Evolutionary conservation across 768 basidiomycete species (phyloP), one percentile per base, ranked within the genome.

Genomic region (Scleroderma bovista): DNA sequence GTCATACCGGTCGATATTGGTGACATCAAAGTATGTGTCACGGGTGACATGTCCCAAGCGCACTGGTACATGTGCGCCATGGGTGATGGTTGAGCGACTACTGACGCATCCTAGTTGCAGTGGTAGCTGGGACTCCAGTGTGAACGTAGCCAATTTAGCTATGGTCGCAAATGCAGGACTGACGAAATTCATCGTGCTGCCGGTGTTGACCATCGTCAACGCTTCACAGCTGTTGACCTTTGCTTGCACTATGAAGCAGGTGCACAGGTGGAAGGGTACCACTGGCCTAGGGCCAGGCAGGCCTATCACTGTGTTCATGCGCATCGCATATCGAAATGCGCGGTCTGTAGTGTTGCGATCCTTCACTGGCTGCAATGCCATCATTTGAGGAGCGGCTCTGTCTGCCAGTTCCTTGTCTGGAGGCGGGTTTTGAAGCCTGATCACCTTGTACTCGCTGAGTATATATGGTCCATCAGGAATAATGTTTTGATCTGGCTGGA

Each of bases 1-100:
- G 29, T 72, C 66, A 47, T 72, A 74, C 4, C 50, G 51, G 44
- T 71, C 68, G 11, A 73, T 56, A 34, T 74, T 74, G 0, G 57
- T 61, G 3, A 74, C 37, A 46, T 73, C 65, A 2, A 71, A 51
- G 34, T 71, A 70, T 24, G 47, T 32, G 1, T 26, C 20, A 2
- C 15, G 24, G 0, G 50, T 40, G 2, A 58, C 24, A 31, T 0
- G 47, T 34, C 7, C 51, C 53, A 5, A 64, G 2, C 8, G 3
- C 0, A 69, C 22, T 0, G 46, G 10, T 1, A 57, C 52, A 6
- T 56, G 44, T 0, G 59, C 43, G 0, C 69, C 67, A 50, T 62
- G 63, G 13, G 63, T 61, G 8, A 72, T 64, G 2, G 49, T 55
- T 0, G 68, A 60, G 2, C 58, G 51, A 39, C 68, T 70, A 0